These are phyloP conservation scores for Colletotrichum falcatum DNA, from an alignment of 2,329 filamentous ascomycete genomes.

Conservation along the genomic window DNA sequence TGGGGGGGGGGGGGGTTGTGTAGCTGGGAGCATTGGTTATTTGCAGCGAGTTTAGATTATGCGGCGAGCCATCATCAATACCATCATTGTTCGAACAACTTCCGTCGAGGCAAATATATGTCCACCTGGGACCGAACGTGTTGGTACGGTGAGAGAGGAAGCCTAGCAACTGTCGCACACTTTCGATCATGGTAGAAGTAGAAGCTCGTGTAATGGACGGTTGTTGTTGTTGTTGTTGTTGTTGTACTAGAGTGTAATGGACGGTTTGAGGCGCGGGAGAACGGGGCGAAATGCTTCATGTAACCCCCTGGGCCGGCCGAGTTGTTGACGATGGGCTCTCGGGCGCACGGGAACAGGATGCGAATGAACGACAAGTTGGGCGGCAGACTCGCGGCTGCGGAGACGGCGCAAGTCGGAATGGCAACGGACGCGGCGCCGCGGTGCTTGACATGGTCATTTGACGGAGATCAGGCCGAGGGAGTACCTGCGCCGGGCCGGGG, in stretches of 20 bases:
- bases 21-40: neutral
- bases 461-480: slow-evolving; percentile 46
- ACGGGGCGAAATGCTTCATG: too few relatives aligned
- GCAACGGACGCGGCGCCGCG: slow-evolving; percentile 41
- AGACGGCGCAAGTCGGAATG: too few relatives aligned
- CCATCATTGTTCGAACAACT: neutral
- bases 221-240: too few relatives aligned
- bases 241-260: too few relatives aligned
- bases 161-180: neutral
- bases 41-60: neutral
- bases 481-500: slow-evolving; percentile 43
- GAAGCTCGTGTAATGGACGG: neutral
- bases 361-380: accelerated
- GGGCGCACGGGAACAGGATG: neutral
- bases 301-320: neutral
- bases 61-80: neutral
- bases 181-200: accelerated
- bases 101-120: neutral
- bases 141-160: neutral
- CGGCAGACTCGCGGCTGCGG: too few relatives aligned
- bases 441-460: slow-evolving; percentile 43
- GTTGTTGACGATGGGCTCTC: neutral
- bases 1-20: too few relatives aligned
- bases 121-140: accelerated
- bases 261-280: too few relatives aligned